Base-by-base conservation (phyloP, 306 rosid genomes). In the Adenanthera pavonina region DNA sequence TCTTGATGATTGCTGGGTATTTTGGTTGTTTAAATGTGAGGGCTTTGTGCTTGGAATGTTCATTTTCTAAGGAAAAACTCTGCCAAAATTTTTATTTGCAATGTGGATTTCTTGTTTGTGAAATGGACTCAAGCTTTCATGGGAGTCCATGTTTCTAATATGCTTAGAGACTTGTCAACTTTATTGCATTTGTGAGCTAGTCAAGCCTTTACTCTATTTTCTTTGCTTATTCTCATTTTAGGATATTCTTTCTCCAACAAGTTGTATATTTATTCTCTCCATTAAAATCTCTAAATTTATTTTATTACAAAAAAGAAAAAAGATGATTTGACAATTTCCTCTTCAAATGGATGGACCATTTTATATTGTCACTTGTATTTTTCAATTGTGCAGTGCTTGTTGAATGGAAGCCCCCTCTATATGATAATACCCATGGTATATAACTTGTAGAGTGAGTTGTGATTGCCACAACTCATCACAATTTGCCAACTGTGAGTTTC, bases 371-470 rank as follows among this genome's bases (percentile, higher is more conserved):
- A 44, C 72, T 43, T 43, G 33, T 80, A 17, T 66, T 80, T 48
- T 74, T 69, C 51, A 77, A 84, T 81, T 71, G 59, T 82, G 79
- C 91, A 91, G 97, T 93, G 71, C 93, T 93, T 80, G 85, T 97
- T 60, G 97, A 93, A 81, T 93, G 97, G 97, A 93, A 93, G 84
- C 97, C 97, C 80, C 94, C 97, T 8, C 93, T 93, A 41, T 93
- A 93, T 79, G 97, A 93, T 72, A 93, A 93, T 78, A 80, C 89
- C 10, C 82, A 79, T 78, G 97, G 97, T 64, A 86, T 93, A 48
- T 86, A 81, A 75, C 90, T 93, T 78, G 92, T 91, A 48, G 1
- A 25, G 30, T 25, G 30, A 25, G 30, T 25, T 25, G 30, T 25
- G 30, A 86, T 97, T 49, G 97, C 97, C 81, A 78, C 97, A 76